Evolutionary conservation across 805 yeast species (phyloP).

Genomic region (Barnettozyma sucrosica): DNA sequence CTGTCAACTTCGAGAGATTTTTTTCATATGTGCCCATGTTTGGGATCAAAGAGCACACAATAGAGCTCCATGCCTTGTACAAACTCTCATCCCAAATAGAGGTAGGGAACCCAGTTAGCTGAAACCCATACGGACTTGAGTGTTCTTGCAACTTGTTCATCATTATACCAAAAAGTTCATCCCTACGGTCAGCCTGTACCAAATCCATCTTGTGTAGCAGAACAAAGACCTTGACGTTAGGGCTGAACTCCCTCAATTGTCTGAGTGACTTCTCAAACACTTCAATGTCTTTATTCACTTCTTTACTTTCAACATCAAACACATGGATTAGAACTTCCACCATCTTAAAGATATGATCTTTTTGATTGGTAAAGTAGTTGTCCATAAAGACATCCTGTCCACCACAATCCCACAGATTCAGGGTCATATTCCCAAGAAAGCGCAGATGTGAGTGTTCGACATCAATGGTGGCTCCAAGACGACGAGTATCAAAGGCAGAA

Average conservation of each 20-base stretch:
- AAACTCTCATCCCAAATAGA: slow-evolving; percentile 96
- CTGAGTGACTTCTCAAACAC: slow-evolving; percentile 80
- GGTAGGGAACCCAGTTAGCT: slow-evolving; percentile 82
- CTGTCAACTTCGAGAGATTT: slow-evolving; percentile 66
- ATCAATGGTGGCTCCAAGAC: slow-evolving; percentile 95
- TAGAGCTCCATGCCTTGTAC: slow-evolving; percentile 95
- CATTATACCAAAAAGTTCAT: slow-evolving; percentile 77
- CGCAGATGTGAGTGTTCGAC: slow-evolving; percentile 96
- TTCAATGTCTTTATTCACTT: slow-evolving; percentile 87
- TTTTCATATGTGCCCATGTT: slow-evolving; percentile 78
- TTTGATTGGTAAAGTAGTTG: slow-evolving; percentile 80
- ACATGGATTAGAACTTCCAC: slow-evolving; percentile 95
- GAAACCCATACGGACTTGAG: slow-evolving; percentile 63
- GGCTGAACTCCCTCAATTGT: slow-evolving; percentile 77
- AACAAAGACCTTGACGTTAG: slow-evolving; percentile 87
- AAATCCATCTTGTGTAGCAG: slow-evolving; percentile 94
- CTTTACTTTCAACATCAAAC: slow-evolving; percentile 91
- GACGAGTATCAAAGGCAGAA: slow-evolving; percentile 92
- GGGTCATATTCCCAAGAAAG: slow-evolving; percentile 90
- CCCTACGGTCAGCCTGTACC: slow-evolving; percentile 79
- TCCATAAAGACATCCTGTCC: slow-evolving; percentile 97
- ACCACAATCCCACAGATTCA: slow-evolving; percentile 97
- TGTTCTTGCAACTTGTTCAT: slow-evolving; percentile 74
- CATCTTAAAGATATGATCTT: slow-evolving; percentile 90
- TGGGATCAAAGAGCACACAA: slow-evolving; percentile 92